Percentiles rank a stretch among this genome's conserved stretches.
Evolutionary conservation across 1,284 basidiomycete species (phyloP).

Genomic region (Abortiporus biennis): DNA sequence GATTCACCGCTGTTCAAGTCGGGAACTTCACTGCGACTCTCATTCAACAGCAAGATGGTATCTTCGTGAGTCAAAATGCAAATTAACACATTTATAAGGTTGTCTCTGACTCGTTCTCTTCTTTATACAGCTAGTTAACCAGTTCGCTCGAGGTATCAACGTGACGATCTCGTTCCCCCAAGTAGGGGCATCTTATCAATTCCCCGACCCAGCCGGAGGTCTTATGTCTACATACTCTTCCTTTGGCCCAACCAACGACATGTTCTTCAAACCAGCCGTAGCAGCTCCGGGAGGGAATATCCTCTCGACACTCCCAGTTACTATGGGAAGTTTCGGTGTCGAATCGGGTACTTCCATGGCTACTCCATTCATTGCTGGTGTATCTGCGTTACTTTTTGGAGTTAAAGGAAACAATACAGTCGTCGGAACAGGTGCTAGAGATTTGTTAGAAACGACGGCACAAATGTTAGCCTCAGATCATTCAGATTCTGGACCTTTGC

Average conservation of each 20-base stretch:
- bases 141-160: constrained; percentile 32
- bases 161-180: constrained; percentile 39
- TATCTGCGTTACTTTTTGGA: constrained; percentile 56
- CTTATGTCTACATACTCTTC: constrained; percentile 40
- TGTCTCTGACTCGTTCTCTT: constrained; percentile 11
- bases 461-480: constrained; percentile 39
- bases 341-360: constrained; percentile 40
- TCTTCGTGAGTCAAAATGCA: constrained; percentile 20
- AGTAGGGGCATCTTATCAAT: constrained; percentile 20
- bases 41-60: constrained; percentile 27
- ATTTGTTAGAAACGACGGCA: constrained; percentile 57
- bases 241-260: constrained; percentile 49
- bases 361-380: constrained; percentile 55
- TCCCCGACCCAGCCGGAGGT: constrained; percentile 35
- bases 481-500: constrained; percentile 38
- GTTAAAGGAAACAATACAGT: constrained; percentile 40
- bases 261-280: constrained; percentile 41
- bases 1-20: constrained; percentile 31
- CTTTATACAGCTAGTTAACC: constrained; percentile 31
- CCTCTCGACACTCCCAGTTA: constrained; percentile 46
- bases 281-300: constrained; percentile 51
- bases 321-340: constrained; percentile 36
- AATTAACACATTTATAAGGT: constrained; percentile 5
- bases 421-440: constrained; percentile 26
- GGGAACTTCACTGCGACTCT: constrained; percentile 38